Conservation (phyloP, 2,329 filamentous ascomycete species). For the Lithohypha guttulata region DNA sequence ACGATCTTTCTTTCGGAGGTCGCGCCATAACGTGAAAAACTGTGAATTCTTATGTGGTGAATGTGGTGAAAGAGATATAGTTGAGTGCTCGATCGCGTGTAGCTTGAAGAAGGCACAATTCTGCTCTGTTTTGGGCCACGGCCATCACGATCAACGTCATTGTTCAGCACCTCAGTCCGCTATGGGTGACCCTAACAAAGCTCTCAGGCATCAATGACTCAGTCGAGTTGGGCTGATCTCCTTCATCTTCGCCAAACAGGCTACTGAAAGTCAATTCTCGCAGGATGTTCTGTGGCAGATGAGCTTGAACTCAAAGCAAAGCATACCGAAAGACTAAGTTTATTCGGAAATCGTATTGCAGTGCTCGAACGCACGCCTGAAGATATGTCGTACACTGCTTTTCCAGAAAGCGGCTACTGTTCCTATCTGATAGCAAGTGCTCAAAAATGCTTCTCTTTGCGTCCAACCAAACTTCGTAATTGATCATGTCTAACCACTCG, state of each 20-base stretch:
- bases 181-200: no score
- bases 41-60: background rate
- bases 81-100: no score
- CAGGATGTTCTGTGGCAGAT: background rate
- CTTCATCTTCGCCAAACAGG: no score
- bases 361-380: background rate
- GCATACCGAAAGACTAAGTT: no score
- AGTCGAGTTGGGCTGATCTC: no score
- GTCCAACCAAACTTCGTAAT: background rate
- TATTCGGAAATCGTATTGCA: no score
- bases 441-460: background rate
- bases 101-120: background rate
- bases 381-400: constrained; percentile 5
- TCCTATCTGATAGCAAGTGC: background rate
- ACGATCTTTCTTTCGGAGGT: constrained; percentile 9
- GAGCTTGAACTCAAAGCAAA: background rate
- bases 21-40: constrained; percentile 3
- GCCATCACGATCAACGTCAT: background rate
- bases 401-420: constrained; percentile 8
- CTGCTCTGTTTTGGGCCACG: constrained; percentile 3
- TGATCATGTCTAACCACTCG: constrained; percentile 1
- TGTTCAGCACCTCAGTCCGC: no score
- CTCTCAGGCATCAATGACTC: no score
- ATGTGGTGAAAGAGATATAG: background rate
- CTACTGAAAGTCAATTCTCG: no score